Conservation (phyloP, 495 filamentous ascomycete species). For the Gamarada debralockiae region DNA sequence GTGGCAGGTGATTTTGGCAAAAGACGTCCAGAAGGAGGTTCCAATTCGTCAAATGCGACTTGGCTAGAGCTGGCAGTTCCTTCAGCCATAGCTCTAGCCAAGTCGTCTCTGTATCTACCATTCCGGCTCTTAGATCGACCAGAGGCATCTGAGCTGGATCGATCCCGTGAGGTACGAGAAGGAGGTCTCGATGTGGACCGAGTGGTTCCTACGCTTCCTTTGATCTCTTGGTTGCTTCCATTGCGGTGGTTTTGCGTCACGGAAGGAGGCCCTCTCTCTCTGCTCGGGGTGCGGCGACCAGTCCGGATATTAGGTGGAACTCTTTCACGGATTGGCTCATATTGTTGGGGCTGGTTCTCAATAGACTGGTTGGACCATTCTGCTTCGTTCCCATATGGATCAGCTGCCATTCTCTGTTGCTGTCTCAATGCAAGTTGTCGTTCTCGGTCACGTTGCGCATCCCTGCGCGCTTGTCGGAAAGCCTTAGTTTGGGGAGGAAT, state of each 20-base stretch:
- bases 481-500: constrained; percentile 26
- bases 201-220: constrained; percentile 9
- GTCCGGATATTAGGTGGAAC: constrained; percentile 24
- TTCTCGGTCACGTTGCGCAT: constrained; percentile 48
- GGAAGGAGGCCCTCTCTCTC: constrained; percentile 40
- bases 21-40: constrained; percentile 23
- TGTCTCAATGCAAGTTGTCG: constrained; percentile 21
- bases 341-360: constrained; percentile 22
- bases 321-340: constrained; percentile 24
- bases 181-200: constrained; percentile 27
- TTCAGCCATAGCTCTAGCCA: constrained; percentile 18
- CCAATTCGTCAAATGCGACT: constrained; percentile 23
- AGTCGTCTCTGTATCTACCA: constrained; percentile 29
- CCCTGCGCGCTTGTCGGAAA: constrained; percentile 48
- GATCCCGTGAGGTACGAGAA: constrained; percentile 50
- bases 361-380: constrained; percentile 12
- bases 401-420: constrained; percentile 13
- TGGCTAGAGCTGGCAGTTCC: constrained; percentile 14
- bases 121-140: constrained; percentile 53
- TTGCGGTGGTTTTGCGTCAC: constrained; percentile 35
- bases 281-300: constrained; percentile 34
- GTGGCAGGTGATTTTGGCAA: constrained; percentile 39
- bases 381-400: constrained; percentile 16
- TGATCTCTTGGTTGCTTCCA: constrained; percentile 35
- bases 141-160: constrained; percentile 59